phyloP scores from a whole-genome alignment of 1,139 yeast genomes.

The Taphrina sp. region DNA sequence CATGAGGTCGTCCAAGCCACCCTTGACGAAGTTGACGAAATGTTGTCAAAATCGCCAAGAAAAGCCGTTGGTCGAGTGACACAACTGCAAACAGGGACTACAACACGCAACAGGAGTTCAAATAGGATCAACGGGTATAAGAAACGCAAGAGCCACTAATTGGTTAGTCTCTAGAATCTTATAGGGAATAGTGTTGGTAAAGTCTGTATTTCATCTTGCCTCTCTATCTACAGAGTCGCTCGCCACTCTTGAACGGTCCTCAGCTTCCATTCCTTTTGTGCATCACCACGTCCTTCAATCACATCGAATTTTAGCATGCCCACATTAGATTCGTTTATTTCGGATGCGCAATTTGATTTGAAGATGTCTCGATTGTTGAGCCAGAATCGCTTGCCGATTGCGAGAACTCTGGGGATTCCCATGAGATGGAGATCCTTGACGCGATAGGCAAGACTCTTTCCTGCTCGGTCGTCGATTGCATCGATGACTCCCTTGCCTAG shows the following conservation, averaged over 20 bases:
- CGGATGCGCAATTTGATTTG: not conserved
- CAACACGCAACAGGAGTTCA: not conserved
- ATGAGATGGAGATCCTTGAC: slow-evolving; percentile 21
- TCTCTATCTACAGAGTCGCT: too few species aligned
- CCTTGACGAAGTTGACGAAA: slow-evolving; percentile 3
- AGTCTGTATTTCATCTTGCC: too few species aligned
- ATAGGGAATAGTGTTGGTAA: too few species aligned
- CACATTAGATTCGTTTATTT: not conserved
- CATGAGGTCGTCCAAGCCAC: not conserved
- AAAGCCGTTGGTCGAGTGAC: not conserved
- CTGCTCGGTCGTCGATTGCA: slow-evolving; percentile 15
- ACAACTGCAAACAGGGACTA: not conserved
- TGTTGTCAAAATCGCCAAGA: not conserved
- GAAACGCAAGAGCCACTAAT: slow-evolving; percentile 12
- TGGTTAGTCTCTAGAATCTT: too few species aligned
- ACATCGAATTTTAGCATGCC: not conserved
- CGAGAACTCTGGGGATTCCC: slow-evolving; percentile 20
- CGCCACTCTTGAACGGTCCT: too few species aligned
- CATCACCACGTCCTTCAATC: slow-evolving; percentile 7
- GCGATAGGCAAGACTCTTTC: slow-evolving; percentile 13
- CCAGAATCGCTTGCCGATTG: slow-evolving; percentile 17
- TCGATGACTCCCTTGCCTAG: not conserved
- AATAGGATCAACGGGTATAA: not conserved
- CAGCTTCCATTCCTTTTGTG: not conserved
- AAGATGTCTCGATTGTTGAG: not conserved